These are phyloP conservation scores for Nitzschia sp. DNA, from an alignment of 108 stramenopile genomes.

Conservation along the genomic window DNA sequence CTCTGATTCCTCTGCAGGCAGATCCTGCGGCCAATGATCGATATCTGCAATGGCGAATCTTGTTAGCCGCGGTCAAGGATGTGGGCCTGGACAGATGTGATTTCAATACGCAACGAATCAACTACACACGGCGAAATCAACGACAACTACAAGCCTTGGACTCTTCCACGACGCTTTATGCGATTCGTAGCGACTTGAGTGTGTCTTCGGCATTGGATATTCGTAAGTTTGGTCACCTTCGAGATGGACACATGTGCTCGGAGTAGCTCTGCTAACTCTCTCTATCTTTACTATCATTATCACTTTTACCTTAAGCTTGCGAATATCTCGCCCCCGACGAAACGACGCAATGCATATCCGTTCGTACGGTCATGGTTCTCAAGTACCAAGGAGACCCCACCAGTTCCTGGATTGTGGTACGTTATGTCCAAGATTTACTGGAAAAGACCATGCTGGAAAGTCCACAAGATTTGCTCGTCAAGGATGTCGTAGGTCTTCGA, in stretches of 20 bases:
- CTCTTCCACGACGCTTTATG: conserved; percentile 2
- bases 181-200: conserved; percentile 2
- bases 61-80: conserved; percentile 5
- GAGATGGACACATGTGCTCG: too few relatives aligned
- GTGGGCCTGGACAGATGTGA: conserved; percentile 3
- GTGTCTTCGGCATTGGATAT: conserved; percentile 5
- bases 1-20: neutral
- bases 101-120: neutral
- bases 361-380: conserved; percentile 2
- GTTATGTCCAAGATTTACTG: conserved; percentile 3
- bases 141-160: neutral
- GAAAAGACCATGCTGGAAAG: conserved; percentile 7
- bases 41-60: conserved; percentile 9
- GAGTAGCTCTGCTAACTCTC: too few relatives aligned
- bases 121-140: too few relatives aligned
- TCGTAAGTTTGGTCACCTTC: conserved; percentile 6
- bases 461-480: neutral
- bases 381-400: neutral
- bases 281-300: neutral
- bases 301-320: conserved; percentile 6
- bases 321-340: neutral
- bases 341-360: conserved; percentile 1
- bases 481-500: neutral
- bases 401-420: neutral
- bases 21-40: neutral